Evolutionary conservation across 805 yeast species (phyloP).

Genomic region (Starmerella ratchasimensis): DNA sequence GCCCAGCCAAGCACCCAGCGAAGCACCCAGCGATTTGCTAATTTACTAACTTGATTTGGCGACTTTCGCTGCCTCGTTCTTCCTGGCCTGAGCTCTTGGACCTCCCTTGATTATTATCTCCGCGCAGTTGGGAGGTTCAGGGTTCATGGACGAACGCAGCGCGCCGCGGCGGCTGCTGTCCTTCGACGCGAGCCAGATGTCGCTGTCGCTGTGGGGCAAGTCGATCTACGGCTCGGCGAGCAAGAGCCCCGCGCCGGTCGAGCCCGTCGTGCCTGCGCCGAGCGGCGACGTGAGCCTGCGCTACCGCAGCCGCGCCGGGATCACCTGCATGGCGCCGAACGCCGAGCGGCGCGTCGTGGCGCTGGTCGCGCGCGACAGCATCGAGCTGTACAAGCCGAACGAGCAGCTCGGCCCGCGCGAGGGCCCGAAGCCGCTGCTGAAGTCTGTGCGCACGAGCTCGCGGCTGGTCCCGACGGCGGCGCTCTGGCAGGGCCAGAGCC

Average conservation of each 20-base stretch:
- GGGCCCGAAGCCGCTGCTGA: neutral
- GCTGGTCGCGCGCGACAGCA: slow-evolving; percentile 4
- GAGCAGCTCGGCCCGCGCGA: neutral
- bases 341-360: slow-evolving; percentile 6
- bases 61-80: too few relatives aligned
- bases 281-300: slow-evolving; percentile 1
- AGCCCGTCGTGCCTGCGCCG: neutral
- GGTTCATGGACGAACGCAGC: slow-evolving; percentile 15
- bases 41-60: too few relatives aligned
- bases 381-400: slow-evolving; percentile 14
- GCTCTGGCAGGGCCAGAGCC: slow-evolving; percentile 8
- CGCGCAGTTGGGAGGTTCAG: too few relatives aligned
- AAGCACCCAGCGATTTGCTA: too few relatives aligned
- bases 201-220: slow-evolving; percentile 18
- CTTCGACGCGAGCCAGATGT: slow-evolving; percentile 16
- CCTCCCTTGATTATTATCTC: neutral
- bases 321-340: slow-evolving; percentile 8
- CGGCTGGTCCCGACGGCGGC: slow-evolving; percentile 10
- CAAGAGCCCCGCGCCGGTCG: neutral
- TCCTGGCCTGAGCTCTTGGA: too few relatives aligned
- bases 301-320: slow-evolving; percentile 1
- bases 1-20: too few relatives aligned
- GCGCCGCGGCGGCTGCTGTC: slow-evolving; percentile 16
- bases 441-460: slow-evolving; percentile 5
- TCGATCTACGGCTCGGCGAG: slow-evolving; percentile 10